phyloP scores from a whole-genome alignment of 176 grass and related monocot genomes.

The Lolium rigidum region DNA sequence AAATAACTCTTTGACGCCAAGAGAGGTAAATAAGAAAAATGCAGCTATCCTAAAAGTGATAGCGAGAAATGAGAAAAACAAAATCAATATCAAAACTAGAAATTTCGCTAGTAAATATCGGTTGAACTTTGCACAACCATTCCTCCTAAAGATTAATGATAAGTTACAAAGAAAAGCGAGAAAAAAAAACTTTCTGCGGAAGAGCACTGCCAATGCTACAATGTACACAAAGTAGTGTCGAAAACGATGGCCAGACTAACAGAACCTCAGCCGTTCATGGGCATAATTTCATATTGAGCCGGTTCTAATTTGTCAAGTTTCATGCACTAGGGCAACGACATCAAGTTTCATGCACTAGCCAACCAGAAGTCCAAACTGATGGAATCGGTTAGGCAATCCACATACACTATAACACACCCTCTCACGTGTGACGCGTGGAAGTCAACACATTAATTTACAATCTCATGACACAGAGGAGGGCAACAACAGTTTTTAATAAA shows the following conservation, averaged over 20 bases:
- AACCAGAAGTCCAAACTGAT: too few species aligned
- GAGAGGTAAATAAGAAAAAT: too few species aligned
- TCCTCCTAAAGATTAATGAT: neutral
- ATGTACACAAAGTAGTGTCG: neutral
- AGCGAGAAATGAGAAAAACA: neutral
- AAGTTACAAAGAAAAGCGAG: neutral
- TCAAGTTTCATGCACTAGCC: too few species aligned
- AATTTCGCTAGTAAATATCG: neutral
- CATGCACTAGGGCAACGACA: too few species aligned
- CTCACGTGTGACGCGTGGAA: too few species aligned
- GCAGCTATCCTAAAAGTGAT: neutral
- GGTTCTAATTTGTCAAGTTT: neutral
- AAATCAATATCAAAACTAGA: neutral
- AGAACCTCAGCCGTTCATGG: conserved; percentile 27
- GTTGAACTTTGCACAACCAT: neutral
- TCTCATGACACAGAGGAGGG: too few species aligned
- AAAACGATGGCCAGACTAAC: neutral
- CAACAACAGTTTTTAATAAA: too few species aligned
- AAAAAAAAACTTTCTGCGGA: neutral
- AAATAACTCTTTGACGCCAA: neutral
- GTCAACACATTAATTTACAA: too few species aligned
- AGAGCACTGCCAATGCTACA: neutral
- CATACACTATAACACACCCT: too few species aligned
- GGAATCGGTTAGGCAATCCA: too few species aligned
- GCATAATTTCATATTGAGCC: conserved; percentile 26